Conservation (phyloP, 2,329 filamentous ascomycete species). For the Daldinia eschscholtzii region DNA sequence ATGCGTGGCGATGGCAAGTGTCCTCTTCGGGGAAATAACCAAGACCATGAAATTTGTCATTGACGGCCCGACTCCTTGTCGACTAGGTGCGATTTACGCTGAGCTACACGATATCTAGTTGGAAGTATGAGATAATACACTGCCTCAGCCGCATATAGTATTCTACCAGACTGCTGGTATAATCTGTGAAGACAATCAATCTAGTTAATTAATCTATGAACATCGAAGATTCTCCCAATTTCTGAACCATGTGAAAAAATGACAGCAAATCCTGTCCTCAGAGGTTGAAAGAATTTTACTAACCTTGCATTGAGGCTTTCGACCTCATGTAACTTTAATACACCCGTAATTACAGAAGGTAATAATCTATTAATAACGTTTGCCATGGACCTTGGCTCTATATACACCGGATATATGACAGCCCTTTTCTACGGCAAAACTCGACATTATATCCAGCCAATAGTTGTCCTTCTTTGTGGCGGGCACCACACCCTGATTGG, state of each 20-base stretch:
- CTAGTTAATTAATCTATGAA: neutral
- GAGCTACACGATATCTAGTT: neutral
- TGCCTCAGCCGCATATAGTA: conserved; percentile 15
- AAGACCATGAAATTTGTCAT: conserved; percentile 5
- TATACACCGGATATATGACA: conserved; percentile 27
- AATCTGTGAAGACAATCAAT: conserved; percentile 4
- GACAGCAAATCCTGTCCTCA: conserved; percentile 9
- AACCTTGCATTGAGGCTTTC: conserved; percentile 15
- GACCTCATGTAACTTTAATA: conserved; percentile 2
- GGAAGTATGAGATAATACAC: neutral
- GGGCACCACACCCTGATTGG: conserved; percentile 13
- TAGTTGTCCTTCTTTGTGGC: neutral
- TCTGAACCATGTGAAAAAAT: conserved; percentile 22
- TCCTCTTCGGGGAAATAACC: conserved; percentile 9
- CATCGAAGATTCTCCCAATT: conserved; percentile 12
- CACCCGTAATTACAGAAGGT: conserved; percentile 7
- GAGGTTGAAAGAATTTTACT: conserved; percentile 1
- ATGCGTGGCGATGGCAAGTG: conserved; percentile 9
- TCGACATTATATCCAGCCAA: conserved; percentile 28
- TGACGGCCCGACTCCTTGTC: conserved; percentile 22
- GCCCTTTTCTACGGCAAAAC: conserved; percentile 25
- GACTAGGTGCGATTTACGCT: neutral
- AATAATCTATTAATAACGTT: conserved; percentile 20
- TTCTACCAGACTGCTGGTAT: conserved; percentile 10
- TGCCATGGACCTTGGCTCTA: conserved; percentile 11